Evolutionary conservation across 2,329 filamentous ascomycete species (phyloP).

Genomic region (Dothideomycetidae sp.): DNA sequence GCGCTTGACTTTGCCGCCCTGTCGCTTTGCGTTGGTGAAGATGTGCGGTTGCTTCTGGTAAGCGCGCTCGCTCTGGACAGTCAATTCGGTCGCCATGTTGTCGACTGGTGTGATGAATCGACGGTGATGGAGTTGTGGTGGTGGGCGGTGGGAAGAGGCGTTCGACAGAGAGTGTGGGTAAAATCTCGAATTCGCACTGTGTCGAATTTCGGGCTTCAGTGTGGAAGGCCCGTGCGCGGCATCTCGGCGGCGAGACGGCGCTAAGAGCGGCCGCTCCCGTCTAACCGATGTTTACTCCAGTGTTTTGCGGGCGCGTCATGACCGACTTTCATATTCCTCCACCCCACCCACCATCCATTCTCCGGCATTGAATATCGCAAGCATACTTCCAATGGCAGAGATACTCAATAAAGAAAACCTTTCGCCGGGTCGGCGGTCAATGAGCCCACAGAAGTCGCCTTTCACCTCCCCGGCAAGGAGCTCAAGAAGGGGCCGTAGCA

Average conservation of each 20-base stretch:
- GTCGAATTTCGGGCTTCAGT: constrained; percentile 8
- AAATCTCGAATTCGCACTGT: constrained; percentile 7
- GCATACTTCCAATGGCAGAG: constrained; percentile 12
- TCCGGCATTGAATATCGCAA: constrained; percentile 7
- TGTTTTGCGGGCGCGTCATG: constrained; percentile 11
- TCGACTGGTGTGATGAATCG: constrained; percentile 24
- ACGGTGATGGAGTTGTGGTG: constrained; percentile 5
- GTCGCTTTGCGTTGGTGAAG: constrained; percentile 95
- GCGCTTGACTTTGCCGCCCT: constrained; percentile 64
- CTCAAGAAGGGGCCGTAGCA: constrained; percentile 66
- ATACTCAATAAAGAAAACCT: constrained; percentile 23
- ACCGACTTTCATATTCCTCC: constrained; percentile 6
- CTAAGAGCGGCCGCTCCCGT: background rate
- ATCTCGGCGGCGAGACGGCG: background rate
- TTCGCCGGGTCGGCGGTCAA: constrained; percentile 19
- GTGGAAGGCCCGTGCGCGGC: constrained; percentile 7
- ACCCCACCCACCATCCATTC: constrained; percentile 8
- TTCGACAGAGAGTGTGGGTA: background rate
- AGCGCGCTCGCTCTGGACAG: constrained; percentile 99
- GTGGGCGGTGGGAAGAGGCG: constrained; percentile 3
- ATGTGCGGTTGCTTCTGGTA: constrained; percentile 99
- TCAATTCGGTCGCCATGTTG: constrained; percentile 95
- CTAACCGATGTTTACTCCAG: constrained; percentile 5
- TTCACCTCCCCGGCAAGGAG: constrained; percentile 24
- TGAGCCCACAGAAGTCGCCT: constrained; percentile 13